A percentile compares a stretch with the other conserved stretches of the same genome.
Conservation (phyloP, 495 filamentous ascomycete species). For the Hyaloscypha hepaticicola region DNA sequence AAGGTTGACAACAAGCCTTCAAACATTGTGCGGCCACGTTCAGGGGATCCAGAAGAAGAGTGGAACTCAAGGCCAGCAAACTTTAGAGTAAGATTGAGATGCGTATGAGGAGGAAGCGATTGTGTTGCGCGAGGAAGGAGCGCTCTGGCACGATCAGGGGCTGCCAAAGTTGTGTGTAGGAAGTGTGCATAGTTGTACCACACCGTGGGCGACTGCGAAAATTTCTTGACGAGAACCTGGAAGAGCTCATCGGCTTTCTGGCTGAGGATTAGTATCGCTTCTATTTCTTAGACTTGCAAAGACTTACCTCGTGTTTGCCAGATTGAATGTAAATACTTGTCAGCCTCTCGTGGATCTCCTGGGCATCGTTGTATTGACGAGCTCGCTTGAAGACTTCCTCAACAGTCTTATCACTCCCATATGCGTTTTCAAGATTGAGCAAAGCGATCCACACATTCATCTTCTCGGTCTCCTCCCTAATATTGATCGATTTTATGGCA, state of each 20-base stretch:
- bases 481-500: slow-evolving; percentile 83
- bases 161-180: slow-evolving; percentile 67
- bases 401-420: slow-evolving; percentile 79
- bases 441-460: slow-evolving; percentile 92
- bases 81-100: slow-evolving; percentile 76
- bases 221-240: slow-evolving; percentile 80
- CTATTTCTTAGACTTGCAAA: neutral
- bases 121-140: slow-evolving; percentile 86
- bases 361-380: slow-evolving; percentile 88
- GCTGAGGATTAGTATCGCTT: slow-evolving; percentile 40
- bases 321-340: slow-evolving; percentile 94
- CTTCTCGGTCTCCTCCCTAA: slow-evolving; percentile 84
- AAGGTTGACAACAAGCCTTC: slow-evolving; percentile 81
- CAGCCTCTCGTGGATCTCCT: slow-evolving; percentile 85
- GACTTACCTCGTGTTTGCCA: slow-evolving; percentile 66
- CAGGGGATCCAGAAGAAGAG: slow-evolving; percentile 76
- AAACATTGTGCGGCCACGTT: slow-evolving; percentile 92
- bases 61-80: slow-evolving; percentile 92
- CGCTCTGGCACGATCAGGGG: slow-evolving; percentile 71
- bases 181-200: slow-evolving; percentile 96
- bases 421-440: slow-evolving; percentile 90
- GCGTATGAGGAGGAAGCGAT: slow-evolving; percentile 67
- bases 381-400: slow-evolving; percentile 89
- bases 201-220: slow-evolving; percentile 70
- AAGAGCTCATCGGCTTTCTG: slow-evolving; percentile 91